Conservation (phyloP, 495 filamentous ascomycete genomes). For the Aspergillus funiculosus region DNA sequence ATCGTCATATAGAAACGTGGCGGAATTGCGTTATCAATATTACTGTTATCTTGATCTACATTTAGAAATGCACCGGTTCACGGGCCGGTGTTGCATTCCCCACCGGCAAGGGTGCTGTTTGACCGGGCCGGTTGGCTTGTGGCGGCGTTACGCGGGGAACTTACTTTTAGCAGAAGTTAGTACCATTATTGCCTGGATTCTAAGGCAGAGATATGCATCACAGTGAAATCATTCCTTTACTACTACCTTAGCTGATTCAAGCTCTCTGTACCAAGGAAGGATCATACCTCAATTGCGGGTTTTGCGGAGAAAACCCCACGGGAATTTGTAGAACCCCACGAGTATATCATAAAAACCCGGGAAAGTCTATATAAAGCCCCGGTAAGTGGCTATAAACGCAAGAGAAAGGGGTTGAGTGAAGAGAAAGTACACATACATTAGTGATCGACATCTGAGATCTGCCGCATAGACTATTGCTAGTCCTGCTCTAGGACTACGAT, state of each 20-base stretch:
- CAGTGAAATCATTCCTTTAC: too few relatives aligned
- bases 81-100: slow-evolving; percentile 17
- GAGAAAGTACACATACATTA: neutral
- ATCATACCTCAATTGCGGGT: neutral
- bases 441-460: slow-evolving; percentile 1
- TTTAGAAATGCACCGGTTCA: slow-evolving; percentile 13
- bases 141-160: too few relatives aligned
- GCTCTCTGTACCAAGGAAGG: too few relatives aligned
- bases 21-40: neutral
- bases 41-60: slow-evolving; percentile 1
- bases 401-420: neutral
- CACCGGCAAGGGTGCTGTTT: slow-evolving; percentile 15
- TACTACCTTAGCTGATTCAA: too few relatives aligned
- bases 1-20: neutral
- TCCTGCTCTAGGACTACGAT: too few relatives aligned
- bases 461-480: neutral
- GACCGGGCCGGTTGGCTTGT: slow-evolving; percentile 21
- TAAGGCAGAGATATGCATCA: too few relatives aligned
- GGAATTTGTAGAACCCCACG: too few relatives aligned
- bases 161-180: too few relatives aligned
- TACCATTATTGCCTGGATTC: too few relatives aligned
- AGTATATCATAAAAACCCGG: too few relatives aligned
- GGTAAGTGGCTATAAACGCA: too few relatives aligned
- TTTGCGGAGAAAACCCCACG: slow-evolving; percentile 13
- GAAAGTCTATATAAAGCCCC: too few relatives aligned